Base-by-base conservation (phyloP, 805 yeast genomes). In the Lachancea dasiensis region DNA sequence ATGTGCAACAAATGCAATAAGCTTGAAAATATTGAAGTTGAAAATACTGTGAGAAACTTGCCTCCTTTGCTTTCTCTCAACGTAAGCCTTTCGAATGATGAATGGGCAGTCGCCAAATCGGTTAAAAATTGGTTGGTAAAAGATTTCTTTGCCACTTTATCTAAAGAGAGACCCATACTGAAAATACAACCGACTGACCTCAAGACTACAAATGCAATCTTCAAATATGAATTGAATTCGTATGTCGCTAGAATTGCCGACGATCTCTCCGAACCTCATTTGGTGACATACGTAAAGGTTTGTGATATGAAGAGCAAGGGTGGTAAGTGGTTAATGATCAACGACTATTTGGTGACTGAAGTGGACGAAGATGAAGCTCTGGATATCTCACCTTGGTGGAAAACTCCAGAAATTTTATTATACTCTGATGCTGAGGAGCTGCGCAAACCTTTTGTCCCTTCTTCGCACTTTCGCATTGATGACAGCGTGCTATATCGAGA, bases 311-410 rank as follows among this genome's bases (percentile, higher is more conserved):
- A 47, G 7, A 45, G 51, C 7, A 52, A 54, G 2, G 41, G 38
- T 9, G 62, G 59, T 36, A 57, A 57, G 21, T 92, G 98, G 98
- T 77, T 71, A 52, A 58, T 92, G 54, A 86, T 92, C 58, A 92
- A 92, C 55, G 97, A 92, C 59, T 92, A 90, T 60, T 64, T 92
- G 46, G 97, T 89, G 11, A 73, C 77, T 49, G 79, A 77, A 17
- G 69, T 92, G 1, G 70, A 80, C 1, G 85, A 81, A 48, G 72
- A 70, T 10, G 97, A 92, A 49, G 97, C 84, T 0, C 68, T 87
- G 33, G 76, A 86, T 54, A 61, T 86, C 33, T 64, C 77, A 1
- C 68, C 70, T 34, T 69, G 80, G 66, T 89, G 96, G 95, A 92
- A 92, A 56, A 75, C 75, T 22, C 95, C 96, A 1, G 79, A 82